Conservation (phyloP, 179 eudicot genomes). For the Beta macrorhiza region DNA sequence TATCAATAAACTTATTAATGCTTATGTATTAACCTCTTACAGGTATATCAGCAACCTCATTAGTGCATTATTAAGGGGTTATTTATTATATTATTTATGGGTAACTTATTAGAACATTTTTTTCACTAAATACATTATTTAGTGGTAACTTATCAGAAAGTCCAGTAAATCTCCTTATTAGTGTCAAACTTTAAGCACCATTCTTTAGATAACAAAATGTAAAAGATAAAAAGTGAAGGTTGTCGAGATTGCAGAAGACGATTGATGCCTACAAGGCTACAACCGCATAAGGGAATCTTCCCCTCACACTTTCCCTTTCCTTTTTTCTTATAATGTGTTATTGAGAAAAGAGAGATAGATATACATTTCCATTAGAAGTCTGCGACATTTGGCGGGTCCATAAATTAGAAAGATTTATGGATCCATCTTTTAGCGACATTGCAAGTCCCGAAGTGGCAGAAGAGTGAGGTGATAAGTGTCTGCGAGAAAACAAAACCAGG, state of each 20-base stretch:
- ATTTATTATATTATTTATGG: too few relatives aligned
- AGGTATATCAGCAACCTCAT: too few relatives aligned
- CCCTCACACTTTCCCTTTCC: background rate
- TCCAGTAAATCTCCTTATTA: background rate
- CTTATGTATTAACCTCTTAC: too few relatives aligned
- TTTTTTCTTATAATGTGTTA: background rate
- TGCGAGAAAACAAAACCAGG: constrained; percentile 32
- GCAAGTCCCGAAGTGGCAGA: constrained; percentile 77
- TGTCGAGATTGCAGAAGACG: background rate
- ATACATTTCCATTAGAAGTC: constrained; percentile 71
- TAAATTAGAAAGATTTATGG: constrained; percentile 78
- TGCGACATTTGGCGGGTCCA: constrained; percentile 92
- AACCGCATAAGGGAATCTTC: background rate
- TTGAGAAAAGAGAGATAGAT: constrained; percentile 22
- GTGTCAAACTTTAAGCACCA: background rate
- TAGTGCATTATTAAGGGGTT: too few relatives aligned
- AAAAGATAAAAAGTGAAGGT: constrained; percentile 9
- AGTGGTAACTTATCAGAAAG: too few relatives aligned
- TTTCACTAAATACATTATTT: too few relatives aligned
- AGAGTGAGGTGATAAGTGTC: constrained; percentile 73
- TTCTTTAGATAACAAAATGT: constrained; percentile 14
- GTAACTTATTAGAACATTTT: too few relatives aligned
- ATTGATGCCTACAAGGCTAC: constrained; percentile 2
- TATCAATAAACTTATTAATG: too few relatives aligned
- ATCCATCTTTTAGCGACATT: constrained; percentile 77